phyloP scores from a whole-genome alignment of 331 rosid species.

The Prunus yedoensis region DNA sequence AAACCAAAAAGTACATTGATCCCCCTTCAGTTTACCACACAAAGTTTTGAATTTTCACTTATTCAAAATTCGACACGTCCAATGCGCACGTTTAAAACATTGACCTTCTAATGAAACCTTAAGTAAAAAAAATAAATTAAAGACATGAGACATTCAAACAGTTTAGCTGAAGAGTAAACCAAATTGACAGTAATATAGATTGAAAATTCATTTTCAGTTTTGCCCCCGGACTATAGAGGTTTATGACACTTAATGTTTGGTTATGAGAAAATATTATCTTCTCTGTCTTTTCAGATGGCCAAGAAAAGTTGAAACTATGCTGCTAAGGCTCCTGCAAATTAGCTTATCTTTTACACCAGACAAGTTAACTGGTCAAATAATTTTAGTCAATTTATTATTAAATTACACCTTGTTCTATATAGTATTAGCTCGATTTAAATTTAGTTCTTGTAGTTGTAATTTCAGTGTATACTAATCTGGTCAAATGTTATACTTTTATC shows the following conservation, averaged over 20 bases:
- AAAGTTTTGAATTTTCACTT: conserved; percentile 1
- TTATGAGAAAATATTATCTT: neutral
- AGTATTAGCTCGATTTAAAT: too few species aligned
- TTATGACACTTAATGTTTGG: neutral
- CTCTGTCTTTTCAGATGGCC: too few species aligned
- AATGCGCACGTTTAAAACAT: neutral
- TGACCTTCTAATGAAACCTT: neutral
- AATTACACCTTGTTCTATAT: too few species aligned
- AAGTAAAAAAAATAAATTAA: neutral
- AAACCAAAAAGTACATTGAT: conserved; percentile 12
- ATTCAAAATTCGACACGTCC: neutral
- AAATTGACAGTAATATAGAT: neutral
- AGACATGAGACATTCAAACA: neutral
- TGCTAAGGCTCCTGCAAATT: too few species aligned
- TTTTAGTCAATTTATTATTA: neutral
- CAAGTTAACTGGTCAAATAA: neutral
- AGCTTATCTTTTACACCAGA: neutral
- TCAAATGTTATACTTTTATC: too few species aligned
- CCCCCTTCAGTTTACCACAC: neutral
- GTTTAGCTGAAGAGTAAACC: neutral
- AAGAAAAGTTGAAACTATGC: too few species aligned
- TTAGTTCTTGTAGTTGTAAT: too few species aligned
- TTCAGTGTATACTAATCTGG: too few species aligned
- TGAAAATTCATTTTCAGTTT: too few species aligned
- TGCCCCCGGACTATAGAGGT: too few species aligned